Evolutionary conservation across 352 stramenopile species (phyloP).

Genomic region (Globisporangium iwayamae): DNA sequence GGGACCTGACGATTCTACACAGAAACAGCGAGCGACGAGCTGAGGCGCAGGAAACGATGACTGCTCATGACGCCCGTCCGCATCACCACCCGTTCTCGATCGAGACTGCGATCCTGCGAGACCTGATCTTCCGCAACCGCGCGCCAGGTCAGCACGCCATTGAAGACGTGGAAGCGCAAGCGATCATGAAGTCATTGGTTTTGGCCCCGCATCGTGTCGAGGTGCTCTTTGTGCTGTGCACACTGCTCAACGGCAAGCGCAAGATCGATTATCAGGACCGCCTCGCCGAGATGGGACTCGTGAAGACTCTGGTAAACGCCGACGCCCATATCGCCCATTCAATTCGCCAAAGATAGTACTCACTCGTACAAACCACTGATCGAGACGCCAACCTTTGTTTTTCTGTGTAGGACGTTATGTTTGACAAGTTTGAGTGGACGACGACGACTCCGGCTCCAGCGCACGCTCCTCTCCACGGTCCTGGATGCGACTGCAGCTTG

Average conservation of each 20-base stretch:
- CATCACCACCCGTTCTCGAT: conserved; percentile 49
- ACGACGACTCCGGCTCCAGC: conserved; percentile 35
- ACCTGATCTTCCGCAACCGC: conserved; percentile 70
- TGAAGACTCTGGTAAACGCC: conserved; percentile 62
- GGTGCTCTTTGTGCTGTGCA: conserved; percentile 96
- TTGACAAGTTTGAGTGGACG: conserved; percentile 91
- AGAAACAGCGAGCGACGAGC: conserved; percentile 19
- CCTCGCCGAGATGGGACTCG: conserved; percentile 85
- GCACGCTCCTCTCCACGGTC: conserved; percentile 65
- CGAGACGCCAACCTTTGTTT: too few species aligned
- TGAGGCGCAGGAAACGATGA: neutral
- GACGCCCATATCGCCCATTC: too few species aligned
- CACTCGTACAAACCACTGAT: too few species aligned
- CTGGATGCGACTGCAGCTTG: conserved; percentile 93
- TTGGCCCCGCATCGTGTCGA: conserved; percentile 93
- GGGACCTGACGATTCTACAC: conserved; percentile 55
- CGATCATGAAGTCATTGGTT: conserved; percentile 93
- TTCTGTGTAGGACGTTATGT: conserved; percentile 76
- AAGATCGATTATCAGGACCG: conserved; percentile 92
- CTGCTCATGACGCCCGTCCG: conserved; percentile 18
- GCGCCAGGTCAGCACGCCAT: conserved; percentile 42
- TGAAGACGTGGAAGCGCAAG: conserved; percentile 69
- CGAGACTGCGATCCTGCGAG: conserved; percentile 63
- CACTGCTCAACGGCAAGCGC: conserved; percentile 91
- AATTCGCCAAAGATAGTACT: too few species aligned